phyloP scores from a whole-genome alignment of 495 filamentous ascomycete species.

The Durotheca rogersii region DNA sequence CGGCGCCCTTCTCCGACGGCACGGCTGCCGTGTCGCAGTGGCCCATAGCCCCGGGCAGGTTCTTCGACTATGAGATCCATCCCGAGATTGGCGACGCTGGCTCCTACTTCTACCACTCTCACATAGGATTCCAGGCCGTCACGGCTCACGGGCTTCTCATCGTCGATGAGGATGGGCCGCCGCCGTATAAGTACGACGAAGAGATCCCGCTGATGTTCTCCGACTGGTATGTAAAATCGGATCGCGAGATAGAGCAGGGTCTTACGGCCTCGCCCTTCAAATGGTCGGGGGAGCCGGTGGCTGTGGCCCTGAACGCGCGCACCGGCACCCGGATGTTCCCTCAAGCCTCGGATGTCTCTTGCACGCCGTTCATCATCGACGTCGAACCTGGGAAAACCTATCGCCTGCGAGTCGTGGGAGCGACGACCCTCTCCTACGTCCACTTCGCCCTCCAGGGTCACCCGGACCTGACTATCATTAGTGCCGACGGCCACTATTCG shows the following conservation, averaged over 20 bases:
- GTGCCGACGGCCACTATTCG: constrained; percentile 61
- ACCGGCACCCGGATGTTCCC: constrained; percentile 33
- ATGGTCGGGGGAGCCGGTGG: constrained; percentile 52
- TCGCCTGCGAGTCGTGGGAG: constrained; percentile 56
- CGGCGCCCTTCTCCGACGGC: constrained; percentile 59
- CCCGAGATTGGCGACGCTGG: constrained; percentile 52
- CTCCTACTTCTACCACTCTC: constrained; percentile 63
- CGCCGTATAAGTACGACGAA: constrained; percentile 56
- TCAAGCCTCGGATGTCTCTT: constrained; percentile 43
- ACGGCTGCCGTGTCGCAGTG: constrained; percentile 55
- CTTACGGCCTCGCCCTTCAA: constrained; percentile 40
- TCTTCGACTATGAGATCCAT: constrained; percentile 62
- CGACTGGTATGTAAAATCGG: constrained; percentile 53
- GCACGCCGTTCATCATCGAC: constrained; percentile 51
- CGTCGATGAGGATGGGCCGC: constrained; percentile 47
- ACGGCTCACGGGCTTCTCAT: constrained; percentile 56
- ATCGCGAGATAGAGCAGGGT: constrained; percentile 44
- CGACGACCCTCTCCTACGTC: constrained; percentile 52
- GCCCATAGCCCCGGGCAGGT: constrained; percentile 59
- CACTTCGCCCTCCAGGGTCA: constrained; percentile 55
- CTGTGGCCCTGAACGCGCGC: constrained; percentile 51
- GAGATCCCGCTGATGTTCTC: constrained; percentile 55
- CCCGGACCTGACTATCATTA: constrained; percentile 50
- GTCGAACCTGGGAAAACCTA: constrained; percentile 60
- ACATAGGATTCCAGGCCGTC: constrained; percentile 57